Evolutionary conservation across 805 yeast species (phyloP).

Genomic region (Wickerhamiella parazyma): DNA sequence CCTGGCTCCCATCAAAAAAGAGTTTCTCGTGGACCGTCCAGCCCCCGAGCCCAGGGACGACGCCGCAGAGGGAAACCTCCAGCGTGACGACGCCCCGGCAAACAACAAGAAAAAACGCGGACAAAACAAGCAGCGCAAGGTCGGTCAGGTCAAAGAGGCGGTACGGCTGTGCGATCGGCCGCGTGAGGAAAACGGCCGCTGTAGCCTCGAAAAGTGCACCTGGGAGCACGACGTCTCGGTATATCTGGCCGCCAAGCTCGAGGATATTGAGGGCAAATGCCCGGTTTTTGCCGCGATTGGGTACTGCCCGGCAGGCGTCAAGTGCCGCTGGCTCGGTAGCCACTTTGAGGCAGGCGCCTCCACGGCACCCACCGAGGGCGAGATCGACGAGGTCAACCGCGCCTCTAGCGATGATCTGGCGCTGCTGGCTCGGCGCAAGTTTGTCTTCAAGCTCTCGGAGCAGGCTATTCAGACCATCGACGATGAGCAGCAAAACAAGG

Average conservation of each 20-base stretch:
- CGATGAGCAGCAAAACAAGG: slow-evolving; percentile 23
- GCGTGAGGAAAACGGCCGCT: slow-evolving; percentile 13
- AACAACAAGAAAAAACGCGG: slow-evolving; percentile 17
- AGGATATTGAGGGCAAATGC: slow-evolving; percentile 63
- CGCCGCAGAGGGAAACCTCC: slow-evolving; percentile 14
- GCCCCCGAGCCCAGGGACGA: slow-evolving; percentile 7
- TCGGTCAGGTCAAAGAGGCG: slow-evolving; percentile 16
- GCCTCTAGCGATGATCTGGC: slow-evolving; percentile 25
- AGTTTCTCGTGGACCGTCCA: slow-evolving; percentile 1
- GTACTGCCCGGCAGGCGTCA: slow-evolving; percentile 81
- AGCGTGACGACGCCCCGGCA: slow-evolving; percentile 14
- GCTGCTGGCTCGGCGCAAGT: slow-evolving; percentile 32
- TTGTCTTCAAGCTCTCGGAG: slow-evolving; percentile 42
- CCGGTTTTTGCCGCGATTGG: slow-evolving; percentile 78
- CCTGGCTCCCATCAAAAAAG: slow-evolving; percentile 19
- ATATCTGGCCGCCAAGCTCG: slow-evolving; percentile 53
- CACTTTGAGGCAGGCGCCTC: slow-evolving; percentile 42
- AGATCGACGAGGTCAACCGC: slow-evolving; percentile 48
- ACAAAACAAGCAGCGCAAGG: slow-evolving; percentile 19
- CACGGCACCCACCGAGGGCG: slow-evolving; percentile 12
- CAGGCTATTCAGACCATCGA: slow-evolving; percentile 35
- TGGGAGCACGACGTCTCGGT: slow-evolving; percentile 59
- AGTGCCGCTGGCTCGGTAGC: slow-evolving; percentile 77
- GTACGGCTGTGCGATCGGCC: slow-evolving; percentile 17
- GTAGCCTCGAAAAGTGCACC: slow-evolving; percentile 60